Evolutionary conservation across 768 basidiomycete genomes (phyloP).

Genomic region (Tulasnella sp.): DNA sequence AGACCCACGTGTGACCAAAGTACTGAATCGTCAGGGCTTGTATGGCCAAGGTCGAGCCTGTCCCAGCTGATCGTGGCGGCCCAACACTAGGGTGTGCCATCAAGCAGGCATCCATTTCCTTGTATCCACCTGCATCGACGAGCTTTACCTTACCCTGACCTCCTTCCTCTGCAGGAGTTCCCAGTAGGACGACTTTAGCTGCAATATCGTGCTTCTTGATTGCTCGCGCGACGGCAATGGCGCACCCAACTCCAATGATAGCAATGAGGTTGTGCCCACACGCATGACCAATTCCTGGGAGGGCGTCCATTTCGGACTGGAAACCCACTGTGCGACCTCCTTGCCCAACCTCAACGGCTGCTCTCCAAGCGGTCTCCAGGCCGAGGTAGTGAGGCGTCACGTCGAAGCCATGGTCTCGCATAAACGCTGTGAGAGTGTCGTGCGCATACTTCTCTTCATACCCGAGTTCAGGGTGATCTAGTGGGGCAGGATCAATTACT

Average conservation of each 20-base stretch:
- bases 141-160: constrained; percentile 68
- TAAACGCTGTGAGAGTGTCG: constrained; percentile 63
- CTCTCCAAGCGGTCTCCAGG: constrained; percentile 72
- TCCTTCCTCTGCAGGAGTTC: constrained; percentile 81
- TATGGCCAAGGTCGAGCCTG: constrained; percentile 58
- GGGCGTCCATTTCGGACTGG: constrained; percentile 77
- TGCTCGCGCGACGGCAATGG: constrained; percentile 62
- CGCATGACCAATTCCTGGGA: constrained; percentile 42
- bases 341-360: constrained; percentile 58
- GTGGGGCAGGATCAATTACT: not conserved
- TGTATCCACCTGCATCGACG: constrained; percentile 67
- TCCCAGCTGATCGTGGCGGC: constrained; percentile 61
- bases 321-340: constrained; percentile 71
- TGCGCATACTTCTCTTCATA: constrained; percentile 45
- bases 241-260: constrained; percentile 67
- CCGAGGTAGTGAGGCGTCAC: constrained; percentile 56
- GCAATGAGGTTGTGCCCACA: constrained; percentile 85
- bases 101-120: constrained; percentile 71
- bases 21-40: constrained; percentile 61
- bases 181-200: constrained; percentile 67
- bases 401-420: constrained; percentile 61
- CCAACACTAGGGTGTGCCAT: constrained; percentile 91
- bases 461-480: constrained; percentile 34
- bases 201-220: constrained; percentile 59
- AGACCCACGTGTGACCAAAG: constrained; percentile 64